Evolutionary conservation across 257 asterid species (phyloP).

Genomic region (Penstemon barbatus): DNA sequence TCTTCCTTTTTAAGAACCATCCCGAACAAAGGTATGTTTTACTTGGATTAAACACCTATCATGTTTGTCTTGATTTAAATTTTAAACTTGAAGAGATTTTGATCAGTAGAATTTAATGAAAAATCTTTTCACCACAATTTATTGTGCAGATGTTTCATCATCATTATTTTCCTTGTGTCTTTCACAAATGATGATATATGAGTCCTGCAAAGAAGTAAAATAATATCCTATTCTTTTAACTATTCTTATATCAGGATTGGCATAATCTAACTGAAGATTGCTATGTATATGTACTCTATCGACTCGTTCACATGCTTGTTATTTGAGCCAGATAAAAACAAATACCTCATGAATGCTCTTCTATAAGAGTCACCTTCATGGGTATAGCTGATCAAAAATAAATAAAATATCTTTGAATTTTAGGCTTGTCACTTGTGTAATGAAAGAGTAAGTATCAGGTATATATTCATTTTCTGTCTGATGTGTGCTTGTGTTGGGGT

Average conservation of each 20-base stretch:
- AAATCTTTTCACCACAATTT: constrained; percentile 10
- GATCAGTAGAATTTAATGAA: background rate
- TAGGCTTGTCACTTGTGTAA: too few species aligned
- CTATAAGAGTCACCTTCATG: background rate
- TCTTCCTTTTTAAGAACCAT: constrained; percentile 9
- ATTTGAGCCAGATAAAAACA: background rate
- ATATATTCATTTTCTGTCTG: background rate
- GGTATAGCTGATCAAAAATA: background rate
- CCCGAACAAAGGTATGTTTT: constrained; percentile 14
- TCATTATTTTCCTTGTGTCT: background rate
- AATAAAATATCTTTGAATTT: too few species aligned
- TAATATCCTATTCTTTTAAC: background rate
- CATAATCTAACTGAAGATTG: background rate
- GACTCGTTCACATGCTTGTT: background rate
- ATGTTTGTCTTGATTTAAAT: background rate
- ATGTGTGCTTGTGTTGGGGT: background rate
- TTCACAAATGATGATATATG: background rate
- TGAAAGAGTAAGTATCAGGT: background rate
- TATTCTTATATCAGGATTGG: background rate
- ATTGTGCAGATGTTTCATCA: background rate
- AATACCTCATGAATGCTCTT: background rate
- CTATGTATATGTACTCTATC: background rate
- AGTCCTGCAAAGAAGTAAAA: background rate
- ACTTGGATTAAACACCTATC: background rate
- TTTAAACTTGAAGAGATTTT: constrained; percentile 8